These are phyloP conservation scores for Rhizomucor miehei DNA, from an alignment of 371 early-diverging fungal genomes.

Conservation along the genomic window DNA sequence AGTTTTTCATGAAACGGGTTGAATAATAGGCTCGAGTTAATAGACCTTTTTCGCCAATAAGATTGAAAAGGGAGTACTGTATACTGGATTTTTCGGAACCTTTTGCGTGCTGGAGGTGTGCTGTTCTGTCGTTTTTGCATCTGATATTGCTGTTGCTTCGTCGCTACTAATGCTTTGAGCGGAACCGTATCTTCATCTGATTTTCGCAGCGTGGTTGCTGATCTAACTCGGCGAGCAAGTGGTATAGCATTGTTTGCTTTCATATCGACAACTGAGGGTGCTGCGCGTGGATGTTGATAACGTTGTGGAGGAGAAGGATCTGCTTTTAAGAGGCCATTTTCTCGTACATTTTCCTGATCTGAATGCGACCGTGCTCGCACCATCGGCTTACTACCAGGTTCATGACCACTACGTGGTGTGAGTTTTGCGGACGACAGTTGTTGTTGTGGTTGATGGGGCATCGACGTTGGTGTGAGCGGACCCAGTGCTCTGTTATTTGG, in stretches of 20 bases:
- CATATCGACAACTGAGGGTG: conserved; percentile 3
- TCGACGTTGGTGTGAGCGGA: conserved; percentile 3
- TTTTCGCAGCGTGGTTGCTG: conserved; percentile 35
- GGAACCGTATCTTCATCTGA: conserved; percentile 28
- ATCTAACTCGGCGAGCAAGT: conserved; percentile 36
- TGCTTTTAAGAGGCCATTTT: conserved; percentile 1
- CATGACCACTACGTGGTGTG: background rate
- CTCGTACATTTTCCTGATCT: conserved; percentile 21
- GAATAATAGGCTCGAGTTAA: too few species aligned
- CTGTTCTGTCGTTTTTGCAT: background rate
- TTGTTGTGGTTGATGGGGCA: conserved; percentile 8
- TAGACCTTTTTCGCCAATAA: background rate
- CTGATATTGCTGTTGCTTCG: conserved; percentile 27
- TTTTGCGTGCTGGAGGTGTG: background rate
- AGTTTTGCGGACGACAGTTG: background rate
- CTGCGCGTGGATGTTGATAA: conserved; percentile 10
- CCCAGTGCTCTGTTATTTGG: conserved; percentile 6
- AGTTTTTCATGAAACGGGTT: too few species aligned
- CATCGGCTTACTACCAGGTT: conserved; percentile 19
- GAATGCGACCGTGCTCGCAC: conserved; percentile 40
- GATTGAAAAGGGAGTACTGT: background rate
- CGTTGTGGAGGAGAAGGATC: conserved; percentile 6
- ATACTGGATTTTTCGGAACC: background rate
- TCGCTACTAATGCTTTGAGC: conserved; percentile 30
- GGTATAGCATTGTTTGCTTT: conserved; percentile 12